These are phyloP conservation scores for Diatrype stigma DNA, from an alignment of 2,329 filamentous ascomycete genomes.

Conservation along the genomic window DNA sequence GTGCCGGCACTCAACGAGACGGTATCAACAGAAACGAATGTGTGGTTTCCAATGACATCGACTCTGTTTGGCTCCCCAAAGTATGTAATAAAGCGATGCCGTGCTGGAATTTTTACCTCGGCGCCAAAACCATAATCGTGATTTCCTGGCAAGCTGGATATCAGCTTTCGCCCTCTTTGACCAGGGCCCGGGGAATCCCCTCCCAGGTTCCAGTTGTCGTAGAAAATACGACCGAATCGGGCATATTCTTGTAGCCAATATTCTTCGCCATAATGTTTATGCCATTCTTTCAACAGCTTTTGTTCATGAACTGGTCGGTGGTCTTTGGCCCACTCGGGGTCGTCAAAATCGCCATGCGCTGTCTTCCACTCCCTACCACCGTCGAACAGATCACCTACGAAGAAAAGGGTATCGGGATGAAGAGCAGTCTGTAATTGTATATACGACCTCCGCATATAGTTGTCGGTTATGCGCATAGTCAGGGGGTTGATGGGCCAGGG, in stretches of 20 bases:
- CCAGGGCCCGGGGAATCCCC: conserved; percentile 51
- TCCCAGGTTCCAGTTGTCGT: conserved; percentile 61
- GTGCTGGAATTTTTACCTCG: conserved; percentile 74
- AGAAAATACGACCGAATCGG: conserved; percentile 83
- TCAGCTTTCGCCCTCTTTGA: conserved; percentile 68
- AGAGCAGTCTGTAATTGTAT: conserved; percentile 70
- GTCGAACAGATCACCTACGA: conserved; percentile 92
- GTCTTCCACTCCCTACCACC: conserved; percentile 95
- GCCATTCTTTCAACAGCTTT: conserved; percentile 60
- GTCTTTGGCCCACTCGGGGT: conserved; percentile 53
- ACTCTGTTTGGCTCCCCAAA: conserved; percentile 92
- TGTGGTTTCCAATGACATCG: conserved; percentile 91
- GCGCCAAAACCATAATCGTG: conserved; percentile 91
- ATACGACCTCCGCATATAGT: conserved; percentile 83
- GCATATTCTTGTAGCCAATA: conserved; percentile 87
- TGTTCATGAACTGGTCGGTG: conserved; percentile 49
- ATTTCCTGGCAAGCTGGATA: conserved; percentile 86
- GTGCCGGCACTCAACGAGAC: conserved; percentile 77
- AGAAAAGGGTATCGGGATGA: conserved; percentile 82
- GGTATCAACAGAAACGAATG: conserved; percentile 85
- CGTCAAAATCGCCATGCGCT: conserved; percentile 51
- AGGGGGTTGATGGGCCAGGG: conserved; percentile 54
- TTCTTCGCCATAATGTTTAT: conserved; percentile 69
- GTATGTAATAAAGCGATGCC: conserved; percentile 78
- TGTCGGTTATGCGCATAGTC: conserved; percentile 68